Evolutionary conservation across 345 rosid species (phyloP).

Genomic region (Gossypium arboreum): DNA sequence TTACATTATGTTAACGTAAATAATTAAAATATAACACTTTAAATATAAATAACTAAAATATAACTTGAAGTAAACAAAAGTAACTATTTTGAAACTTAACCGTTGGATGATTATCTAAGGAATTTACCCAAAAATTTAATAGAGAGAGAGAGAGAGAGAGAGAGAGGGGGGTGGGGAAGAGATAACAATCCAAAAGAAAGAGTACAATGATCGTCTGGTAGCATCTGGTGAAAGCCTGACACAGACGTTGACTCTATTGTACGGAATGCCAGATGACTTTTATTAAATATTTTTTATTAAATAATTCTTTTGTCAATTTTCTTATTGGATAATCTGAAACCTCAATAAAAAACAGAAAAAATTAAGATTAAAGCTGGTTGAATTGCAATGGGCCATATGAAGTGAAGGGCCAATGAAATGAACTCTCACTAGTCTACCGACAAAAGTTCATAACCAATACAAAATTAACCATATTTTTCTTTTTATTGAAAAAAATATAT

Average conservation of each 20-base stretch:
- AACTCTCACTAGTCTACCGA: background rate
- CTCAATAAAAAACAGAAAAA: background rate
- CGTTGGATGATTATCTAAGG: accelerated
- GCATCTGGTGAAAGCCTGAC: conserved; percentile 42
- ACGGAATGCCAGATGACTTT: conserved; percentile 33
- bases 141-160: background rate
- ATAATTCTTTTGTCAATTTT: no score
- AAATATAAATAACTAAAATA: no score
- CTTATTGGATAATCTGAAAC: background rate
- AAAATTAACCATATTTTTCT: no score
- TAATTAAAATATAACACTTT: background rate
- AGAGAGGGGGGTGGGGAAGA: background rate
- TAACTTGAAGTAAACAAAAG: accelerated
- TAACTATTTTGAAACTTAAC: no score
- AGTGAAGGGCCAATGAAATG: background rate
- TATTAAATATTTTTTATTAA: background rate
- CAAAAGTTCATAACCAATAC: background rate
- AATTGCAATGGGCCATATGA: background rate
- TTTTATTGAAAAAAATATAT: no score
- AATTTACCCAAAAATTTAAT: background rate
- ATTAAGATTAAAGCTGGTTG: background rate
- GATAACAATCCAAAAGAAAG: background rate
- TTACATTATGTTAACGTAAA: no score
- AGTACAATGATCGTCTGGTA: conserved; percentile 23
- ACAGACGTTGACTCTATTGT: conserved; percentile 42